Evolutionary conservation across 768 basidiomycete species (phyloP), one percentile per base, ranked within the genome.

Genomic region (Lentinula lateritia): DNA sequence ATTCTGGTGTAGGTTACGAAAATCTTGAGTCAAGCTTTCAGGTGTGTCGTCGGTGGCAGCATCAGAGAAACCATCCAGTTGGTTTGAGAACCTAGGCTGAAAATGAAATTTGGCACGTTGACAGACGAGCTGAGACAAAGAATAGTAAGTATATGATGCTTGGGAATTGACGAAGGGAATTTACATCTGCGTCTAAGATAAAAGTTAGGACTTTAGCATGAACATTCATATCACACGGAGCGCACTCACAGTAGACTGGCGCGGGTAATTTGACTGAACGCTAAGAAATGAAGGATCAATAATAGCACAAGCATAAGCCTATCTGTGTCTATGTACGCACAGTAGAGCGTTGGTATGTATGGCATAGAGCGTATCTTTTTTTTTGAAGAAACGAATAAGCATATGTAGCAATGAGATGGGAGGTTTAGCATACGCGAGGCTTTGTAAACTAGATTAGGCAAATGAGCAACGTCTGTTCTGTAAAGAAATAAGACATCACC

Each of bases 211-310:
- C 10, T 3, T 28, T 28, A 28, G 28, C 28, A 28, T 28, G n/a
- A 50, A 36, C 56, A 36, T 34, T 45, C 9, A 45, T 5, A 9
- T 36, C 8, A 42, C 1, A 5, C 16, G 34, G 35, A 48, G n/a
- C 12, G 13, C 50, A 65, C 85, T 68, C 64, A 89, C 87, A 88
- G 62, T 89, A 89, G 0, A 89, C 86, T 0, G 87, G 88, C 0
- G 87, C 88, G 0, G 87, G 87, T 20, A 89, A 85, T 2, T 88
- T 89, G 2, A 89, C 88, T 0, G 87, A 85, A 8, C 55, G 41
- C 55, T 56, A 2, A 43, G 39, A 32, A n/a, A 20, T 16, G 7
- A 43, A 2, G 43, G 5, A 52, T 5, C 0, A 23, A 2, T 12
- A 9, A n/a, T 28, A 7, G 55, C 28, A 41, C 13, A 12, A 3